Base-by-base conservation (phyloP, 768 basidiomycete species). In the Collybiopsis luxurians region DNA sequence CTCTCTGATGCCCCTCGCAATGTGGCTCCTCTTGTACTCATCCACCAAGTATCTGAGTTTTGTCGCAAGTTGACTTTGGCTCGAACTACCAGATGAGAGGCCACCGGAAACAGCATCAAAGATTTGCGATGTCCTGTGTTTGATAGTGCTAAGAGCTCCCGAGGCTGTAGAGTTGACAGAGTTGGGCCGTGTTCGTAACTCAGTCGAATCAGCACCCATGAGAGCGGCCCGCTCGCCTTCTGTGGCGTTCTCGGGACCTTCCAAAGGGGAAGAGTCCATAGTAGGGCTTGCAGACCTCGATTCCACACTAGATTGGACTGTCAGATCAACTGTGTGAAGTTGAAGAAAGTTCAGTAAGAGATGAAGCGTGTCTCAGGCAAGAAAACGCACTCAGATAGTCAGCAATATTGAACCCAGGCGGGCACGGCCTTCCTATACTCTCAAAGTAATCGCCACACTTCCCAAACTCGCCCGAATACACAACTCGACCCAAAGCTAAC, bases 321-420 rank as follows among this genome's bases (percentile, higher is more conserved):
- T 90, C 44, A 90, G 66, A 68, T 91, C 89, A 61, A 90, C 89
- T 90, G 65, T 28, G 38, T 19, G 56, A 1, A 55, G 7, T 47
- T 42, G 5, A 39, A 30, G 61, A 40, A 67, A n/a, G n/a, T n/a
- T 34, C 31, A 34, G 31, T 13, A 13, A 13, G 31, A 34, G 13
- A 6, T 6, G 5, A 34, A 34, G 31, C 46, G 26, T 40, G 31
- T 28, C 9, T 2, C 57, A 15, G 17, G 80, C 89, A 52, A 10
- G 3, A 58, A 21, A 17, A 81, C 90, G 53, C 67, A 95, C 95
- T 98, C 56, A 98, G 75, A 72, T 86, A 98, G 73, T 99, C 97
- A 0, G 96, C 97, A 61, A 98, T 91, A 67, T 99, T 99, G 71
- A 95, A 98, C 0, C 96, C 97, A 10, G 85, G 76, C 4, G 97